These are phyloP conservation scores for Hanseniaspora lachancei DNA, from an alignment of 805 yeast species.

Conservation along the genomic window DNA sequence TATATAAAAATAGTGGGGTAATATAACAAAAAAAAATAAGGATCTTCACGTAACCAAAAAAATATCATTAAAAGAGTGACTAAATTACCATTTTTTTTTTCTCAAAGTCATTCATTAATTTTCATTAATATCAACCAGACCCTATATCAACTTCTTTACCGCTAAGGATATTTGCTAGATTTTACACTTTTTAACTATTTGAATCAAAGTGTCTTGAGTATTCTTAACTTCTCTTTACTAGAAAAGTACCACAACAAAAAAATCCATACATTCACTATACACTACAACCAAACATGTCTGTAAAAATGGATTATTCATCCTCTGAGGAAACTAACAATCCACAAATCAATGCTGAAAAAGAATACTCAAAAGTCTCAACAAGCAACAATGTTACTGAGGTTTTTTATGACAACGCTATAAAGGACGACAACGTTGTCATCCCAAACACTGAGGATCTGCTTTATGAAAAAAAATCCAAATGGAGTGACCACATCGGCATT, in stretches of 20 bases:
- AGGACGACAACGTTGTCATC: background rate
- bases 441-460: constrained; percentile 4
- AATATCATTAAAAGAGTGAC: too few species aligned
- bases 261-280: background rate
- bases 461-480: constrained; percentile 19
- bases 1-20: too few species aligned
- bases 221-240: too few species aligned
- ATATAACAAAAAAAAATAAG: too few species aligned
- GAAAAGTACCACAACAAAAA: background rate
- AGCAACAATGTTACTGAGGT: background rate
- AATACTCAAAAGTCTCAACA: background rate
- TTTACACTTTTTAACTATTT: too few species aligned
- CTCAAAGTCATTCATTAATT: too few species aligned
- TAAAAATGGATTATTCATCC: background rate
- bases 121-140: too few species aligned
- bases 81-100: too few species aligned
- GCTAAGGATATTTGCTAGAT: too few species aligned
- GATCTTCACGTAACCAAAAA: too few species aligned
- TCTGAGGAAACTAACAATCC: background rate
- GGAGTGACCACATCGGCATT: constrained; percentile 27
- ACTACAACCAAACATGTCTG: background rate
- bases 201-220: too few species aligned
- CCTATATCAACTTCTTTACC: too few species aligned
- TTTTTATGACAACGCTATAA: background rate
- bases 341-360: background rate